Evolutionary conservation across 2,329 filamentous ascomycete genomes (phyloP).

Genomic region (Parafenestella ontariensis): DNA sequence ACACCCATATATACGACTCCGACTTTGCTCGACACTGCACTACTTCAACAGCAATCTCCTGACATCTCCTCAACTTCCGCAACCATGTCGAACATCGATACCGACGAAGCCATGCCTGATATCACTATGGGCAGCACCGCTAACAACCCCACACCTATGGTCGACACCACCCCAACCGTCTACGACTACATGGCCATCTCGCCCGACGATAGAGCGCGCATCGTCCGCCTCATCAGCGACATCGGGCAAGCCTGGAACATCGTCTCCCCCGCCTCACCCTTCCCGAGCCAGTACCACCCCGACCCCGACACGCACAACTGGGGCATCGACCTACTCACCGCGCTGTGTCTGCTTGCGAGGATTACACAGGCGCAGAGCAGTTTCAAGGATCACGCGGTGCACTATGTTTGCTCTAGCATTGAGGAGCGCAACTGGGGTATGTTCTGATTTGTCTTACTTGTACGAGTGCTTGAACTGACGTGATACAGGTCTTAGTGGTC

Average conservation of each 20-base stretch:
- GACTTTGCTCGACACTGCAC: background rate
- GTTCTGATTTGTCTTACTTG: background rate
- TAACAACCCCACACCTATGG: no score
- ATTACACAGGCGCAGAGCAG: background rate
- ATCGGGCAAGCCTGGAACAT: background rate
- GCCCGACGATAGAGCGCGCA: background rate
- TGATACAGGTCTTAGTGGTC: background rate
- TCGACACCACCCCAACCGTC: background rate
- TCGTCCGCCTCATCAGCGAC: background rate
- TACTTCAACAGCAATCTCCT: background rate
- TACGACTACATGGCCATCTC: background rate
- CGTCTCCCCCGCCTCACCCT: background rate
- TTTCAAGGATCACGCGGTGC: background rate
- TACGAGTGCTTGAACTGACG: background rate
- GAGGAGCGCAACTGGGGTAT: background rate
- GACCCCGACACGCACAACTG: slow-evolving; percentile 3
- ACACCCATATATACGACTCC: background rate
- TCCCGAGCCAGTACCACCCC: background rate
- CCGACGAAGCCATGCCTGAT: background rate
- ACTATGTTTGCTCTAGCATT: background rate
- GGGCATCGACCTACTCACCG: background rate
- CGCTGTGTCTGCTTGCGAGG: background rate
- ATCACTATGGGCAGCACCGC: background rate
- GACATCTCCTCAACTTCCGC: background rate
- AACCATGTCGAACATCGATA: background rate